phyloP scores from a whole-genome alignment of 2,329 filamentous ascomycete genomes.

The Macrophomina tecta region DNA sequence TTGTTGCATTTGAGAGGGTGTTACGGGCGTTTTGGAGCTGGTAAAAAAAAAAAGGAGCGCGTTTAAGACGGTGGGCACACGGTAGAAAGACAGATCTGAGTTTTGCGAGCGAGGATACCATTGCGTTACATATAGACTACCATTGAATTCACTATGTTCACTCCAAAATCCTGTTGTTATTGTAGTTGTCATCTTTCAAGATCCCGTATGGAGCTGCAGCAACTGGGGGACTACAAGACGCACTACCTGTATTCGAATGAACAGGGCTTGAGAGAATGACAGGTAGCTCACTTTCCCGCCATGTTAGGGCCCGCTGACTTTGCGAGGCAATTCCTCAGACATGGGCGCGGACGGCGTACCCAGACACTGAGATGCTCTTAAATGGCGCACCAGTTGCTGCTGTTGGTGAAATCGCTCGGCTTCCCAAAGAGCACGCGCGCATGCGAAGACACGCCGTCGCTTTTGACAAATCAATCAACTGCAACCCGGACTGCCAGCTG shows the following conservation, averaged over 20 bases:
- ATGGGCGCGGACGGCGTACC: not conserved
- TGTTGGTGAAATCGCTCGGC: constrained; percentile 1
- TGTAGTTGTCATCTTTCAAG: no score
- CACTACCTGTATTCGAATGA: no score
- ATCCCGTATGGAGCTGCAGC: no score
- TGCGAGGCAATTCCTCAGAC: not conserved
- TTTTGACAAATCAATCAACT: not conserved
- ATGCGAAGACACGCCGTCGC: not conserved
- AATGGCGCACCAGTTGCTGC: not conserved
- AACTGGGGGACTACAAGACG: no score
- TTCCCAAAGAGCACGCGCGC: not conserved
- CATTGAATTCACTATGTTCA: constrained; percentile 5
- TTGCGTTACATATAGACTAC: constrained; percentile 6
- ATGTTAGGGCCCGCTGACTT: no score
- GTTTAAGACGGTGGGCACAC: not conserved
- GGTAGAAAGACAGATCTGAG: not conserved
- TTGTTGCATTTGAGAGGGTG: constrained; percentile 12
- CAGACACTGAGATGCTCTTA: not conserved
- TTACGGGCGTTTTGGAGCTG: not conserved
- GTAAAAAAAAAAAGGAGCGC: not conserved
- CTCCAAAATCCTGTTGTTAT: not conserved
- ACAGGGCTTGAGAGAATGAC: no score
- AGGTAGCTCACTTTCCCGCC: no score
- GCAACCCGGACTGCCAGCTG: not conserved
- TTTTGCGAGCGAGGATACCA: constrained; percentile 19